Conservation (phyloP, 805 yeast species). For the Kregervanrija delftensis region DNA sequence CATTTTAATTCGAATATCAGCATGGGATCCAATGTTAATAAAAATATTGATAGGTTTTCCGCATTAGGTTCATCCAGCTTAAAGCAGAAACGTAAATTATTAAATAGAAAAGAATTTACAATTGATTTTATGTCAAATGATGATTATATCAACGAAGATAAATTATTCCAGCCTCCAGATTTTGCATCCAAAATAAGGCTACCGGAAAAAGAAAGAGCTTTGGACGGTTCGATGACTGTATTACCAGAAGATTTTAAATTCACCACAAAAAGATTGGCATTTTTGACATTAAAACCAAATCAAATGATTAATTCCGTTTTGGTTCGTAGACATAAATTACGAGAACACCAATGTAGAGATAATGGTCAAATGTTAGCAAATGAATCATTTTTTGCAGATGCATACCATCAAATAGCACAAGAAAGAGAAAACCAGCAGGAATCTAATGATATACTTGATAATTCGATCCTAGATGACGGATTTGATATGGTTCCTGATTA, state of each 20-base stretch:
- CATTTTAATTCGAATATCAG: too few relatives aligned
- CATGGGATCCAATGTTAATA: too few relatives aligned
- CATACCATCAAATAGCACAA: slow-evolving; percentile 30
- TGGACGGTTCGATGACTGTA: slow-evolving; percentile 21
- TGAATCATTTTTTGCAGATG: slow-evolving; percentile 44
- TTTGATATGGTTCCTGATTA: slow-evolving; percentile 24
- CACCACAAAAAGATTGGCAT: slow-evolving; percentile 40
- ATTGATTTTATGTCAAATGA: slow-evolving; percentile 25
- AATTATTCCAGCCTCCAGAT: slow-evolving; percentile 22
- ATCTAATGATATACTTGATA: slow-evolving; percentile 11
- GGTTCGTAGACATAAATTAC: slow-evolving; percentile 17
- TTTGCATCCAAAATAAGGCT: slow-evolving; percentile 16
- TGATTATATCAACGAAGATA: slow-evolving; percentile 17
- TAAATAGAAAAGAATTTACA: slow-evolving; percentile 22
- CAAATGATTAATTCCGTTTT: slow-evolving; percentile 24
- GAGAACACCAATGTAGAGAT: slow-evolving; percentile 8
- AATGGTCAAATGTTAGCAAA: slow-evolving; percentile 36
- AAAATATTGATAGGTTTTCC: too few relatives aligned
- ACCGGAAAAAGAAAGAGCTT: slow-evolving; percentile 19
- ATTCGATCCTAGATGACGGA: slow-evolving; percentile 15
- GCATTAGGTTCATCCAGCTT: too few relatives aligned
- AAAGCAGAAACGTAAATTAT: slow-evolving; percentile 24
- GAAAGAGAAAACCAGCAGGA: slow-evolving; percentile 2
- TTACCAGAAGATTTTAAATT: slow-evolving; percentile 47
- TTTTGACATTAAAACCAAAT: slow-evolving; percentile 39